Base-by-base conservation (phyloP, 768 basidiomycete species). In the Strobilomyces dryophilus region DNA sequence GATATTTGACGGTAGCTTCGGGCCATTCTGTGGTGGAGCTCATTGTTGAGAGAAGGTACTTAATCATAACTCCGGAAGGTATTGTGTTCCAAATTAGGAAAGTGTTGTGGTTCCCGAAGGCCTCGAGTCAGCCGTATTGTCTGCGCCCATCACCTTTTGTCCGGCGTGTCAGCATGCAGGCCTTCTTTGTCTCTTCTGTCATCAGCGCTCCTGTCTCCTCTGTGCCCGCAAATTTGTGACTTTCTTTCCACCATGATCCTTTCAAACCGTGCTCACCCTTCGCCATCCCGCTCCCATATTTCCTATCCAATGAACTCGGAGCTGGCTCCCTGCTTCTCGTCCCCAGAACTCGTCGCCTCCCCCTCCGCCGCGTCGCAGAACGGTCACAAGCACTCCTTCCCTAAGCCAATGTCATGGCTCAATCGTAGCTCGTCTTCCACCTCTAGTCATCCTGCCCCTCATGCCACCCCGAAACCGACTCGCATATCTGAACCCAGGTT, bases 401-500 rank as follows among this genome's bases (percentile, higher is more conserved):
- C 74, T 5, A 75, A 71, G 29, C 66, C 74, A 2, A 75, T 76
- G 71, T 62, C 68, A 17, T 79, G 77, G 77, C 66, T 78, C 14
- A 60, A 63, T 39, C 73, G 76, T 52, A 68, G 65, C 31, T 66
- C 73, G 18, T 69, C 74, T 12, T 67, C 70, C 8, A 46, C 61
- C 39, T 71, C 70, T 31, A 58, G 29, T 8, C 52, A 49, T 39
- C 7, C 35, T 8, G 42, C 44, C 8, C 63, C 69, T 24, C 66
- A 65, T 37, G 66, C 68, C 44, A 66, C 75, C 11, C 65, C 66
- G 9, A 74, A 73, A 48, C 73, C 77, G 34, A 61, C 70, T 10
- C 73, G 74, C 43, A 71, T 76, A 47, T 78, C 76, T 7, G 79
- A 79, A 61, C 74, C 78, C 17, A 71, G 72, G 48, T 52, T 72